Conservation (phyloP, 1,139 yeast genomes). For the Taphrina pruni region DNA sequence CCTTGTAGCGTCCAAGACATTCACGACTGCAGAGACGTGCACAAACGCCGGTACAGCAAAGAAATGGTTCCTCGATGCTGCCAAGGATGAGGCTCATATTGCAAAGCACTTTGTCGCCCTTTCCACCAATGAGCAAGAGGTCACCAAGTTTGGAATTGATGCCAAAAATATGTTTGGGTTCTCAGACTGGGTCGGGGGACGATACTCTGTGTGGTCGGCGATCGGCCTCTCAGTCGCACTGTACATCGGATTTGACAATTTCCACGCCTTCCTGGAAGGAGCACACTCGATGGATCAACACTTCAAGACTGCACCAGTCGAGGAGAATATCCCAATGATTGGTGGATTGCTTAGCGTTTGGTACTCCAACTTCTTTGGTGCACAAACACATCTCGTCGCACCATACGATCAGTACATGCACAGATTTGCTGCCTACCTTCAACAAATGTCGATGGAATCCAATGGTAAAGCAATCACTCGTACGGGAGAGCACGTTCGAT, state of each 20-base stretch:
- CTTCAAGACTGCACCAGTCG: slow-evolving; percentile 80
- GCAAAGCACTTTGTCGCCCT: slow-evolving; percentile 98
- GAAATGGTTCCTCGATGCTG: slow-evolving; percentile 82
- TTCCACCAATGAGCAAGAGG: slow-evolving; percentile 90
- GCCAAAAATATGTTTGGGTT: slow-evolving; percentile 98
- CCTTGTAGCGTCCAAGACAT: slow-evolving; percentile 89
- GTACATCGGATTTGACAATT: slow-evolving; percentile 93
- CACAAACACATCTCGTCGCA: slow-evolving; percentile 97
- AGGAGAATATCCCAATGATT: slow-evolving; percentile 85
- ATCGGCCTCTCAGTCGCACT: slow-evolving; percentile 94
- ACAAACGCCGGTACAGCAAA: slow-evolving; percentile 96
- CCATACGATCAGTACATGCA: slow-evolving; percentile 98
- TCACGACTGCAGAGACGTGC: slow-evolving; percentile 97
- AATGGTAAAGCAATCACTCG: slow-evolving; percentile 97
- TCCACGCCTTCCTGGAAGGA: slow-evolving; percentile 88
- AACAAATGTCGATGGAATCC: slow-evolving; percentile 98
- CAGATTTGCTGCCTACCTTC: slow-evolving; percentile 98
- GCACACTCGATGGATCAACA: slow-evolving; percentile 97
- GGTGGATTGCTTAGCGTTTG: slow-evolving; percentile 95
- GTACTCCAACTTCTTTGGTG: slow-evolving; percentile 97
- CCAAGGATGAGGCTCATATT: slow-evolving; percentile 71
- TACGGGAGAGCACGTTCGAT: slow-evolving; percentile 85
- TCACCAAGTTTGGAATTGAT: slow-evolving; percentile 92
- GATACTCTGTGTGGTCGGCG: slow-evolving; percentile 99
- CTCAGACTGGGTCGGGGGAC: slow-evolving; percentile 98